Percentiles rank a stretch among this genome's conserved stretches.
Conservation (phyloP, 2,329 filamentous ascomycete genomes). For the Stylonectria norvegica region DNA sequence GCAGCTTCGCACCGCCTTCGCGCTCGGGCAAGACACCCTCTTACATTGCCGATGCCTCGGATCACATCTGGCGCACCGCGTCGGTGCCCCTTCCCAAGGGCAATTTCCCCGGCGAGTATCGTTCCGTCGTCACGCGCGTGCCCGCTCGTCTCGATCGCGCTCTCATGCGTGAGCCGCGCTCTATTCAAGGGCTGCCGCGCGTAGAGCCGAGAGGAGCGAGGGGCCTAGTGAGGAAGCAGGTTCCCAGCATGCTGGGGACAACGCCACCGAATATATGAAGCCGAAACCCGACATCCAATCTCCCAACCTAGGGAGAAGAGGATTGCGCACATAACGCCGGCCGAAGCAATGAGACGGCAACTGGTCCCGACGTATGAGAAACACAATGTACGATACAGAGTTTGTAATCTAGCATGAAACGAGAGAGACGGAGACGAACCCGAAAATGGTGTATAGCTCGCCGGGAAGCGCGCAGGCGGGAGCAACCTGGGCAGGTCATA, state of each 20-base stretch:
- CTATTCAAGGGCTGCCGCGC: constrained; percentile 81
- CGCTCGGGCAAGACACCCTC: constrained; percentile 45
- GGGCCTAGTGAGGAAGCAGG: constrained; percentile 55
- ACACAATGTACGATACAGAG: constrained; percentile 25
- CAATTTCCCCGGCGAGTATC: constrained; percentile 62
- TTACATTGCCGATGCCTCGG: constrained; percentile 68
- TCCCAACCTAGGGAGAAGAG: too few relatives aligned
- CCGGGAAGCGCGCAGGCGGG: constrained; percentile 2
- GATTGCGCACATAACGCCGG: too few relatives aligned
- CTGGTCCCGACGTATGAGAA: too few relatives aligned
- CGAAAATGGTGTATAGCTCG: constrained; percentile 12
- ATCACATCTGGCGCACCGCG: constrained; percentile 75
- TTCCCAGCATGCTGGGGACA: constrained; percentile 46
- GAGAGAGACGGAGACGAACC: not conserved
- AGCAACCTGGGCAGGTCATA: too few relatives aligned
- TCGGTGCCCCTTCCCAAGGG: constrained; percentile 58
- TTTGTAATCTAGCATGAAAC: constrained; percentile 25
- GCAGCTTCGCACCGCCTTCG: constrained; percentile 35
- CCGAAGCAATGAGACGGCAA: not conserved
- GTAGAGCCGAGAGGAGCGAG: constrained; percentile 50
- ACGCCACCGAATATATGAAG: constrained; percentile 30
- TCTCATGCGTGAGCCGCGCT: constrained; percentile 87
- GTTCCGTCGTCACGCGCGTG: constrained; percentile 58
- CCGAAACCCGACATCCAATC: not conserved
- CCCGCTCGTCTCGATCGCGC: constrained; percentile 81